A percentile compares a stretch with the other conserved stretches of the same genome.
These are phyloP conservation scores for Erodium texanum DNA, from an alignment of 441 rosid species.

Conservation along the genomic window DNA sequence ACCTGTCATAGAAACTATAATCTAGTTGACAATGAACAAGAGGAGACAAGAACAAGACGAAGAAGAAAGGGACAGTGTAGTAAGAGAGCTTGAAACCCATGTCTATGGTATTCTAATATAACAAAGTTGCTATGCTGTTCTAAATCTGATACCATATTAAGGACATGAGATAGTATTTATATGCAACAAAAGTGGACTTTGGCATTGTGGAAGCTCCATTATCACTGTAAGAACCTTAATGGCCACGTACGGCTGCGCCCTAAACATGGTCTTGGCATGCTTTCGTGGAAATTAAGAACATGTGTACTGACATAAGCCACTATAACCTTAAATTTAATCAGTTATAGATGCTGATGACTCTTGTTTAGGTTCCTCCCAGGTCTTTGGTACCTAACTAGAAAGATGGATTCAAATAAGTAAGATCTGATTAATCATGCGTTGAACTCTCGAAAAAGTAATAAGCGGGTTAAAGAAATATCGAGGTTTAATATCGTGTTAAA, in stretches of 20 bases:
- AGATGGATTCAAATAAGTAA: too few relatives aligned
- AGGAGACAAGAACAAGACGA: neutral
- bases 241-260: slow-evolving; percentile 6
- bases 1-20: slow-evolving; percentile 35
- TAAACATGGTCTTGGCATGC: neutral
- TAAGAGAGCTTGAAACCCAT: neutral
- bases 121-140: neutral
- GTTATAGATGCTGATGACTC: too few relatives aligned
- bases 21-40: slow-evolving; percentile 32
- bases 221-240: neutral
- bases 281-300: neutral
- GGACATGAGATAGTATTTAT: neutral
- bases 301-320: neutral
- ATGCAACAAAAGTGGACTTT: neutral
- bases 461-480: too few relatives aligned
- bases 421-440: too few relatives aligned
- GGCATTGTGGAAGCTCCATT: neutral
- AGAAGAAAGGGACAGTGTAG: neutral
- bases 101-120: too few relatives aligned
- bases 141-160: neutral
- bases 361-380: too few relatives aligned
- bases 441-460: too few relatives aligned
- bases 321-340: too few relatives aligned
- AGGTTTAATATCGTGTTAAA: too few relatives aligned
- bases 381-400: too few relatives aligned